Conservation (phyloP, 1,284 basidiomycete species). For the Ustilago tritici region DNA sequence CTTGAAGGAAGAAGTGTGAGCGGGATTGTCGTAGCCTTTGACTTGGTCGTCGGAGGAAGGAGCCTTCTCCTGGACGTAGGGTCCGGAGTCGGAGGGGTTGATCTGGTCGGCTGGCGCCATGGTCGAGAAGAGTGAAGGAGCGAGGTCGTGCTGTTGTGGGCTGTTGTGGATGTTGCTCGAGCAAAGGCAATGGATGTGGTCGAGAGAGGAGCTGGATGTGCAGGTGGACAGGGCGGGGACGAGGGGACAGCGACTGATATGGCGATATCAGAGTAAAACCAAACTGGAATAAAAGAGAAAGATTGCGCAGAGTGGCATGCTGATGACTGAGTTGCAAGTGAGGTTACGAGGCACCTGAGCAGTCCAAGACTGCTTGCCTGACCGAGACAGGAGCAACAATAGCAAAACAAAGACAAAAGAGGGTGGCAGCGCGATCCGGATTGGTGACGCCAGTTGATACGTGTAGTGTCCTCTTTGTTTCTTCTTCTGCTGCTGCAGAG, state of each 20-base stretch:
- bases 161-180: neutral
- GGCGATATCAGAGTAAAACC: neutral
- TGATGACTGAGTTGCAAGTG: neutral
- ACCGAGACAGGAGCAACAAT: neutral
- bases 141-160: neutral
- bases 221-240: neutral
- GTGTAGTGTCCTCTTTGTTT: too few species aligned
- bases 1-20: slow-evolving; percentile 19
- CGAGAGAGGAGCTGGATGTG: neutral
- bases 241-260: neutral
- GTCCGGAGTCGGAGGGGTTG: slow-evolving; percentile 4
- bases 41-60: slow-evolving; percentile 23
- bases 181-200: neutral
- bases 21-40: slow-evolving; percentile 28
- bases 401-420: too few species aligned
- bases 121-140: neutral
- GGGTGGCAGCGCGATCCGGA: neutral
- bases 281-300: neutral
- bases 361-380: neutral
- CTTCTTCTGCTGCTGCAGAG: too few species aligned
- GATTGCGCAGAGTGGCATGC: neutral
- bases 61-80: slow-evolving; percentile 34
- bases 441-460: neutral
- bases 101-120: slow-evolving; percentile 27
- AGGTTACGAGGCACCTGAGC: neutral